Evolutionary conservation across 139 green algal species (phyloP).

Genomic region (Deuterostichococcus epilithicus): DNA sequence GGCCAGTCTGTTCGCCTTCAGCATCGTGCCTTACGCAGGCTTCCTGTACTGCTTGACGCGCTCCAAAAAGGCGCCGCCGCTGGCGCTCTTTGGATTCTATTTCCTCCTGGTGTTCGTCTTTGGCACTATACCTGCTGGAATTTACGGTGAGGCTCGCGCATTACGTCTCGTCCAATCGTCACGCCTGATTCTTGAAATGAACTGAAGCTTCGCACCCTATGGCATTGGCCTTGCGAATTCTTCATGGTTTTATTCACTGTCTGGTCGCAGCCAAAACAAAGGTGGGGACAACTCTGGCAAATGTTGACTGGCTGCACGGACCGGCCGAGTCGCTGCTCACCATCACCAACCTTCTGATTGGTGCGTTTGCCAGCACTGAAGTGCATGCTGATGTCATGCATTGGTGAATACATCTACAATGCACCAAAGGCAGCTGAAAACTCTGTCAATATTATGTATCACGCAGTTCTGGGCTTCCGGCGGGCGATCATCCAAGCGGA

Average conservation of each 20-base stretch:
- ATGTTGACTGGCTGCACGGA: slow-evolving; percentile 96
- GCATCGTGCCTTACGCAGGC: slow-evolving; percentile 87
- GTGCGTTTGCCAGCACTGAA: slow-evolving; percentile 18
- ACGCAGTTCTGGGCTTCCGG: slow-evolving; percentile 29
- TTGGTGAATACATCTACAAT: too few species aligned
- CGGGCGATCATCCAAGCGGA: slow-evolving; percentile 30
- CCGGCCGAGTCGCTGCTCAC: slow-evolving; percentile 92
- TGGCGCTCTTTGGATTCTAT: slow-evolving; percentile 87
- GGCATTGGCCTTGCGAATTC: background rate
- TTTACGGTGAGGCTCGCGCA: slow-evolving; percentile 64
- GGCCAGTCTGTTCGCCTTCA: slow-evolving; percentile 79
- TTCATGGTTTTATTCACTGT: background rate
- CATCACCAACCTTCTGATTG: slow-evolving; percentile 94
- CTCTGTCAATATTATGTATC: background rate
- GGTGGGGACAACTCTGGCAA: slow-evolving; percentile 82
- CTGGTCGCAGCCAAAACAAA: slow-evolving; percentile 75
- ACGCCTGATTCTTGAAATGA: background rate
- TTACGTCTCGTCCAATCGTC: background rate
- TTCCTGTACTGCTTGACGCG: slow-evolving; percentile 87
- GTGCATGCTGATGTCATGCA: too few species aligned
- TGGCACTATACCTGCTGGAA: slow-evolving; percentile 88
- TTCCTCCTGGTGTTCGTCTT: slow-evolving; percentile 97
- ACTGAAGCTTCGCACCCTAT: background rate
- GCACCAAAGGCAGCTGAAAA: too few species aligned
- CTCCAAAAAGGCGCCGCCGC: slow-evolving; percentile 49